These are phyloP conservation scores for Apophysomyces sp. DNA, from an alignment of 371 early-diverging fungal genomes.

Conservation along the genomic window DNA sequence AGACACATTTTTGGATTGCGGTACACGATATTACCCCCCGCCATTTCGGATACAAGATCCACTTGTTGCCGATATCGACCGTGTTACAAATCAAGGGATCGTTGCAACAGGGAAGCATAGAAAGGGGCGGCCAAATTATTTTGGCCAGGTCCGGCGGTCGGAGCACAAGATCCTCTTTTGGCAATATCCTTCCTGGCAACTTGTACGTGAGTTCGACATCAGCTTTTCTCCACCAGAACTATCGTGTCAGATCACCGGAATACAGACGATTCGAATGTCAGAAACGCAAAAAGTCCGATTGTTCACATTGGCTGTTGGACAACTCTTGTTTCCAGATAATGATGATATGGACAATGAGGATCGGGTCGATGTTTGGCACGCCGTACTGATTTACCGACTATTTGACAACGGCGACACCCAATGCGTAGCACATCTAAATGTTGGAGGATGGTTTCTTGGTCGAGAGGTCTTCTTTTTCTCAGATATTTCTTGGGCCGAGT, in stretches of 20 bases:
- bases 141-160: conserved; percentile 10
- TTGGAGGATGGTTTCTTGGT: conserved; percentile 26
- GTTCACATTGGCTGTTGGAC: conserved; percentile 29
- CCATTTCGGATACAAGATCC: conserved; percentile 38
- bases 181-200: conserved; percentile 34
- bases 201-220: conserved; percentile 29
- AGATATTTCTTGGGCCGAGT: conserved; percentile 23
- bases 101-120: conserved; percentile 37
- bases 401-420: conserved; percentile 30
- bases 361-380: conserved; percentile 30
- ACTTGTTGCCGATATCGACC: conserved; percentile 37
- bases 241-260: conserved; percentile 36
- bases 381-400: conserved; percentile 32
- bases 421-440: conserved; percentile 26
- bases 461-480: conserved; percentile 39
- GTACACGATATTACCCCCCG: conserved; percentile 7
- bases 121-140: neutral
- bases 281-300: conserved; percentile 16
- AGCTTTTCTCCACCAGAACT: conserved; percentile 20
- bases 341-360: conserved; percentile 26
- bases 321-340: conserved; percentile 5
- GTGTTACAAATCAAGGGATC: conserved; percentile 25
- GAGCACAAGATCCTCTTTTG: conserved; percentile 38
- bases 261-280: conserved; percentile 27
- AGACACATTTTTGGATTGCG: neutral